Evolutionary conservation across 2,329 filamentous ascomycete species (phyloP).

Genomic region (Hypoxylon sp.): DNA sequence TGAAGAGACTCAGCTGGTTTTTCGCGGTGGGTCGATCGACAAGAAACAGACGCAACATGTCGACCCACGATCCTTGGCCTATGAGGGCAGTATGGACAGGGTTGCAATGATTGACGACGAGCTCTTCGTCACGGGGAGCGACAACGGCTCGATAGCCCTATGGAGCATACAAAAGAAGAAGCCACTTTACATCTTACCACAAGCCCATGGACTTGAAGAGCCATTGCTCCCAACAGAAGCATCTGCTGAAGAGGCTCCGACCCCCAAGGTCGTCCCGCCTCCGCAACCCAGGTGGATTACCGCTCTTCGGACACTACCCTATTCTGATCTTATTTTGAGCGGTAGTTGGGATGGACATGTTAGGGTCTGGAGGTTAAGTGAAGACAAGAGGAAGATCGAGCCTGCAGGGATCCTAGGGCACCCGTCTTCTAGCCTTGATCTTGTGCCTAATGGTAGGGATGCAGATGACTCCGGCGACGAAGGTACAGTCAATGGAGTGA

Average conservation of each 20-base stretch:
- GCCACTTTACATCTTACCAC: slow-evolving; percentile 82
- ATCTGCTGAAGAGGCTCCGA: slow-evolving; percentile 79
- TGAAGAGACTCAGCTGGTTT: slow-evolving; percentile 95
- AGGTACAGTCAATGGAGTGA: slow-evolving; percentile 45
- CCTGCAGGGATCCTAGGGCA: slow-evolving; percentile 76
- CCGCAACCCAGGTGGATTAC: slow-evolving; percentile 91
- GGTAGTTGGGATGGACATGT: slow-evolving; percentile 96
- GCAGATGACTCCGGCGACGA: slow-evolving; percentile 51
- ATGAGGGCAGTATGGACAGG: slow-evolving; percentile 90
- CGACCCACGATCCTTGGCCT: slow-evolving; percentile 69
- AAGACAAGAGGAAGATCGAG: slow-evolving; percentile 86
- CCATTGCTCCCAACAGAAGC: slow-evolving; percentile 76
- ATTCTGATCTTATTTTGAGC: slow-evolving; percentile 89
- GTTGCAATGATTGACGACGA: slow-evolving; percentile 91
- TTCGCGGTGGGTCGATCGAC: slow-evolving; percentile 79
- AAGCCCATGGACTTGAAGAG: slow-evolving; percentile 89
- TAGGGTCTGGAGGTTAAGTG: slow-evolving; percentile 85
- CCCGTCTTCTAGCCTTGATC: slow-evolving; percentile 33
- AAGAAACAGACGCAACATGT: slow-evolving; percentile 64
- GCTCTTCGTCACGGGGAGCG: slow-evolving; percentile 92
- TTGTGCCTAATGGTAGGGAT: slow-evolving; percentile 47
- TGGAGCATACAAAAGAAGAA: slow-evolving; percentile 96
- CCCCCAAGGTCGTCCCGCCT: slow-evolving; percentile 71
- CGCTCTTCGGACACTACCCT: slow-evolving; percentile 86
- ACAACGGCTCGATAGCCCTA: slow-evolving; percentile 88